Evolutionary conservation across 495 filamentous ascomycete species (phyloP), one percentile per base, ranked within the genome.

Genomic region (Lepraria neglecta): DNA sequence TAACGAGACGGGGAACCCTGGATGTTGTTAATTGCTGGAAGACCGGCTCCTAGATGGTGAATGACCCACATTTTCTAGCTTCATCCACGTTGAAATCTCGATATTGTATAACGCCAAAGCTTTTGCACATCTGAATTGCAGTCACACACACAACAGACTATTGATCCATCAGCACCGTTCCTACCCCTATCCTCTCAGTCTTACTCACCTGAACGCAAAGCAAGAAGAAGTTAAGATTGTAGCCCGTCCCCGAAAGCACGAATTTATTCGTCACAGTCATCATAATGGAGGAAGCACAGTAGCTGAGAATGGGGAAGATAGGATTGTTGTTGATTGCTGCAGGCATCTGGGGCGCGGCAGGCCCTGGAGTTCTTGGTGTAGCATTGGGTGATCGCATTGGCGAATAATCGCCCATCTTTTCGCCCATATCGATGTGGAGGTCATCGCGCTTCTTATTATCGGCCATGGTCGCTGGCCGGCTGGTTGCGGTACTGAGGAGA

Each of bases 231-330:
- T 96, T 97, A 67, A 99, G 72, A 75, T 99, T 99, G 78, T 94
- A 99, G 64, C 88, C 82, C 15, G 81, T 75, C 35, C 94, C 95
- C 38, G 90, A 95, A 35, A 99, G 80, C 54, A 96, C 91, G 72
- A 94, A 99, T 82, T 99, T 99, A 78, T 99, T 99, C 76, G 94
- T 95, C 28, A 96, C 87, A 44, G 95, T 99, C 94, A 99, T 99
- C 73, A 92, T 78, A 65, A 99, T 99, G 6, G 92, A 97, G 56
- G 94, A 87, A 67, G 84, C 80, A 76, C 94, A 99, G 77, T 99
- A 99, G 27, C 87, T 84, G 55, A 96, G 70, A 64, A 99, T 89
- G 11, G 92, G 88, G 10, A 94, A 71, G 42, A 83, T 74, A 11
- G 92, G 88, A 70, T 82, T 92, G 69, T 87, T 89, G 63, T 84